These are phyloP conservation scores for Cercospora brassicicola DNA, from an alignment of 2,329 filamentous ascomycete genomes.

Conservation along the genomic window DNA sequence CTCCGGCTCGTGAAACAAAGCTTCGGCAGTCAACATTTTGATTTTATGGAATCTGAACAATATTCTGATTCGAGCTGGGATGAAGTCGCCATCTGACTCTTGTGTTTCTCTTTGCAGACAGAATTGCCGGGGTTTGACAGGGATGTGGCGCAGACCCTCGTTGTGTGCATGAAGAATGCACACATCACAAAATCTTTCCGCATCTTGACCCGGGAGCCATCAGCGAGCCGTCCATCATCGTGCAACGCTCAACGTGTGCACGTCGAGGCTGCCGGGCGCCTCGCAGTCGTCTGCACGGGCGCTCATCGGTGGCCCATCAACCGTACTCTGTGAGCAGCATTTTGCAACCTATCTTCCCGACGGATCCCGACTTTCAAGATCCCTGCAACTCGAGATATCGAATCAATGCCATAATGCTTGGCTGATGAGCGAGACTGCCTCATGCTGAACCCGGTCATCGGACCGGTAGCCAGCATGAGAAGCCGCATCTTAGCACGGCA, in stretches of 20 bases:
- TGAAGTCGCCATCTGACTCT: background rate
- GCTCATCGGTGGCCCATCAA: background rate
- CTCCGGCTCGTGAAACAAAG: background rate
- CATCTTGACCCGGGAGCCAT: background rate
- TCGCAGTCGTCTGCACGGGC: background rate
- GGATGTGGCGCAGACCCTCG: background rate
- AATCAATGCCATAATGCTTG: background rate
- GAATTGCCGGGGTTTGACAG: background rate
- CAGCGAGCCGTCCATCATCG: background rate
- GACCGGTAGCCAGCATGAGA: conserved; percentile 16
- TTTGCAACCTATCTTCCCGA: conserved; percentile 5
- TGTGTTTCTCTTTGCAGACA: background rate
- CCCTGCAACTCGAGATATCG: background rate
- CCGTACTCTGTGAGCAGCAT: background rate
- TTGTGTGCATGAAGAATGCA: background rate
- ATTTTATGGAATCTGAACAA: background rate
- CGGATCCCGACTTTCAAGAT: conserved; percentile 5
- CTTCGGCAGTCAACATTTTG: background rate
- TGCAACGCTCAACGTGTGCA: background rate
- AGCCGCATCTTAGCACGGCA: conserved; percentile 12
- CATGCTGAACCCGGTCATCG: conserved; percentile 18
- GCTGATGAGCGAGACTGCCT: conserved; percentile 1
- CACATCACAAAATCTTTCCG: conserved; percentile 4
- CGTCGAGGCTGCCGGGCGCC: background rate
- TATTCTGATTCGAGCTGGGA: background rate